These are phyloP conservation scores for Kregervanrija pseudodelftensis DNA, from an alignment of 805 yeast genomes.

Conservation along the genomic window DNA sequence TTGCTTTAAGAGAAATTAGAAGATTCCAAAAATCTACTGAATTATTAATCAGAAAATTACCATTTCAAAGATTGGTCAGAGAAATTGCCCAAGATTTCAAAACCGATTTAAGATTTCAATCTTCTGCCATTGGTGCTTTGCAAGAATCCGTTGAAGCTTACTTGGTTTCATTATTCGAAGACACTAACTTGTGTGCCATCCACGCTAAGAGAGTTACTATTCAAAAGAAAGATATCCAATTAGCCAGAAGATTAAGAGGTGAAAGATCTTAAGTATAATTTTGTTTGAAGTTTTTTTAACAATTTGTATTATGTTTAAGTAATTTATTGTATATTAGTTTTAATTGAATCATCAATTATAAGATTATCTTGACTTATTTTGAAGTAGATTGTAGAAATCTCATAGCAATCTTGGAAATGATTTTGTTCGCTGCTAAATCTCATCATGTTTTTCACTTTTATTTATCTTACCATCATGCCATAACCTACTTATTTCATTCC, in stretches of 20 bases:
- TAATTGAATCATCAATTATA: constrained; percentile 4
- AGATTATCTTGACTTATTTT: no score
- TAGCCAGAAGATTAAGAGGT: constrained; percentile 98
- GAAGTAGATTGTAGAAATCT: no score
- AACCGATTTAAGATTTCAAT: constrained; percentile 92
- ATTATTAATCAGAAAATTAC: constrained; percentile 89
- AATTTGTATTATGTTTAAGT: constrained; percentile 3
- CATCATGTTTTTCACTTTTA: no score
- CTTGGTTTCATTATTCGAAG: constrained; percentile 92
- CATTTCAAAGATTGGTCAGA: constrained; percentile 95
- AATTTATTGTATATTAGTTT: constrained; percentile 17
- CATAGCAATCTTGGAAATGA: no score
- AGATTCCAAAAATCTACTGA: constrained; percentile 97
- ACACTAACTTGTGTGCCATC: constrained; percentile 96
- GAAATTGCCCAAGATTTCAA: constrained; percentile 94
- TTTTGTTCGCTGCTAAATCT: no score
- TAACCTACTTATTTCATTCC: no score
- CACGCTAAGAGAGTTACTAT: constrained; percentile 99
- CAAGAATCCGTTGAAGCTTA: constrained; percentile 99
- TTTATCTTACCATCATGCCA: no score
- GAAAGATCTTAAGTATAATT: constrained; percentile 62
- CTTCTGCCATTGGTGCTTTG: constrained; percentile 94
- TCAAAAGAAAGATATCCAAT: constrained; percentile 96
- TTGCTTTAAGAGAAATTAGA: constrained; percentile 94
- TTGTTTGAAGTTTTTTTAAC: neutral